Evolutionary conservation across 2,329 filamentous ascomycete genomes (phyloP), one percentile per base, ranked within the genome.

Genomic region (Arthrobotrys conoides): DNA sequence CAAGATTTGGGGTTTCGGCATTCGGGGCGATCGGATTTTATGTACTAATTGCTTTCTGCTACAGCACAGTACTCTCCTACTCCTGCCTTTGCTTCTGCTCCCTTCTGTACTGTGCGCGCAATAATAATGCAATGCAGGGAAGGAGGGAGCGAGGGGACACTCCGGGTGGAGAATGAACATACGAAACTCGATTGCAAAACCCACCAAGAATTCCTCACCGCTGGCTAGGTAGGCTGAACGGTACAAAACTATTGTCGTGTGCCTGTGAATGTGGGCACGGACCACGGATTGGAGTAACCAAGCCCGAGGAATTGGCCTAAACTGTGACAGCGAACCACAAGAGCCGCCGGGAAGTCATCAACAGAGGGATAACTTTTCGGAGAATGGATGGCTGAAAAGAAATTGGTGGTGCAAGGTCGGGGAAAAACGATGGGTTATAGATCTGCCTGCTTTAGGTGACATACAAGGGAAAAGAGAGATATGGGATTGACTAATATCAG

Each of bases 101-200:
- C 41, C 10, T n/a, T 9, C 36, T 24, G 41, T 66, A 16, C 10
- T 27, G 41, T 65, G 64, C 36, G 57, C 71, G 71, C 63, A 68
- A 68, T 68, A 59, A 59, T 57, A 59, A 59, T 57, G 59, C 69
- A 65, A 72, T 72, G 49, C 69, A 72, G 48, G 48, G 36, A 61
- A 33, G 27, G 20, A 10, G 41, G 22, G 46, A n/a, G 41, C 8
- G 41, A 12, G 16, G 41, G 16, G 41, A 46, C 5, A 20, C n/a
- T 46, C 20, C 44, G 44, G 9, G 64, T 55, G 64, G 63, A 68
- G 64, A 59, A 57, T 46, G 46, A 14, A 59, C 61, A 59, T 53
- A 71, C 67, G 48, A 68, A 64, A 65, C 57, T 44, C 16, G 12
- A 41, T 41, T 41, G 38, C 44, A 46, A 53, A 53, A 44, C 30